Evolutionary conservation across 106 monocot species (phyloP), one percentile per base, ranked within the genome.

Genomic region (Posidonia australis): DNA sequence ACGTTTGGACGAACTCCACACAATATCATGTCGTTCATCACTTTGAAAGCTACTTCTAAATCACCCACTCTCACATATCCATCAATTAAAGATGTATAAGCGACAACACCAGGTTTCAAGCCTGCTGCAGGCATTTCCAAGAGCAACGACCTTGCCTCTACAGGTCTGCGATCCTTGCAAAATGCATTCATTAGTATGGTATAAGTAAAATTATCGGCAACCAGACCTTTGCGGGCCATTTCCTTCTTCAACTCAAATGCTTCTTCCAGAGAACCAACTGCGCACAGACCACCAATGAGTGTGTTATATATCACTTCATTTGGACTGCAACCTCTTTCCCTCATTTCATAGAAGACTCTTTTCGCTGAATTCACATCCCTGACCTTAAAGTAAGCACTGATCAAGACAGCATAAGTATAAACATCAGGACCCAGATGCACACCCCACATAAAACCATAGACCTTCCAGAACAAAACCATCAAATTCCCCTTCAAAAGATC

Each of bases 381-480:
- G 44, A 63, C 72, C 61, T 75, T 85, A 47, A 74, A 93, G 62
- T 81, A 69, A 36, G 85, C 93, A 11, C 77, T 70, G 16, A 93
- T 79, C 63, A 93, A 51, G 31, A 62, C 72, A 17, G 82, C 75
- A 44, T 74, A 85, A 0, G 83, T 88, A 68, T 81, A 93, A 1
- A 64, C 77, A 83, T 93, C 93, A 27, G 48, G 57, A 13, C 69
- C 72, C 46, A 85, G 20, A 49, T 60, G 43, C 5, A 46, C 31
- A 16, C 32, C 58, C 18, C 20, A 24, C 83, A 88, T 86, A 46
- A 83, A 81, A 47, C 58, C 76, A 67, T 75, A 60, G n/a, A 93
- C 74, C 66, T 83, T 63, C 85, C 88, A 93, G 77, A 93, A 85
- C 32, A 79, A 83, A 71, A 56, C 83, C 81, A 88, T 80, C 24